These are phyloP conservation scores for Carex parvula DNA, from an alignment of 176 grass and related monocot genomes.

Conservation along the genomic window DNA sequence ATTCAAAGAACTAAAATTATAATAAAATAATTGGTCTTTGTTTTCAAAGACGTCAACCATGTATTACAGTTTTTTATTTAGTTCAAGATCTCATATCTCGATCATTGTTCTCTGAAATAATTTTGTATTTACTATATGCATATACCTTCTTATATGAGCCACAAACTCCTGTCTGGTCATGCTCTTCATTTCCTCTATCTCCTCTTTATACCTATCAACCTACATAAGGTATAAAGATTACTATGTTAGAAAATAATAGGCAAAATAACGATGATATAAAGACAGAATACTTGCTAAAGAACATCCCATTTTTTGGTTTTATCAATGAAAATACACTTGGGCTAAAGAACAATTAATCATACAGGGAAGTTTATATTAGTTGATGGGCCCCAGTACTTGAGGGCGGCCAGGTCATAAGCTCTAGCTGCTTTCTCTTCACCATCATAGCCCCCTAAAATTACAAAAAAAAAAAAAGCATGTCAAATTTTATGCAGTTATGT, in stretches of 20 bases:
- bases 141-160: conserved; percentile 81
- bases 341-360: conserved; percentile 29
- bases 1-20: background rate
- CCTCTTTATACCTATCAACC: conserved; percentile 68
- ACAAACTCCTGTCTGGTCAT: conserved; percentile 91
- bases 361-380: conserved; percentile 77
- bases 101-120: background rate
- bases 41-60: background rate
- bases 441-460: conserved; percentile 77
- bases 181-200: conserved; percentile 77
- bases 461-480: conserved; percentile 8
- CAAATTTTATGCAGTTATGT: background rate
- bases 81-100: background rate
- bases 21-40: background rate
- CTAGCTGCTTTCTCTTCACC: conserved; percentile 95
- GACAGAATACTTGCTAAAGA: background rate
- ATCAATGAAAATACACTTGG: background rate
- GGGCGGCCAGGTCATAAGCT: conserved; percentile 88
- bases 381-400: conserved; percentile 94
- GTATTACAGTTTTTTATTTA: background rate
- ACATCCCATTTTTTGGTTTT: background rate
- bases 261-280: background rate
- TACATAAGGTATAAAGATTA: conserved; percentile 34
- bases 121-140: background rate
- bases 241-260: background rate